Evolutionary conservation across 257 asterid species (phyloP).

Genomic region (Solanum tacnaense): DNA sequence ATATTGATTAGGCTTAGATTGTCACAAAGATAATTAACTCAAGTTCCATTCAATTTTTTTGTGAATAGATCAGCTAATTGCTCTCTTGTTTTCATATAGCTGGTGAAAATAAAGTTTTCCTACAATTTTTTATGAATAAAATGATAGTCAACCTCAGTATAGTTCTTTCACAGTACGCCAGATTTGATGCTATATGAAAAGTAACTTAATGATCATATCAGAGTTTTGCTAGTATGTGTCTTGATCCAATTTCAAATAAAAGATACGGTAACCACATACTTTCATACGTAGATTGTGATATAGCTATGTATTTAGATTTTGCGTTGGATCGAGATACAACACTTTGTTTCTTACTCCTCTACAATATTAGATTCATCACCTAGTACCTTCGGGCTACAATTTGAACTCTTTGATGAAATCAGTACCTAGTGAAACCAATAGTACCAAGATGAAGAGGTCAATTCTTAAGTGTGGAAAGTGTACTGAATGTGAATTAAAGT

Average conservation of each 20-base stretch:
- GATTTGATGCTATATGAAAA: background rate
- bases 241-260: background rate
- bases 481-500: no score
- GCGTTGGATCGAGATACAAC: background rate
- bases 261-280: background rate
- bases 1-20: background rate
- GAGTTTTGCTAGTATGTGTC: background rate
- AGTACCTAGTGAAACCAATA: no score
- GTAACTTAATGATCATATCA: no score
- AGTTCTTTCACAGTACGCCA: background rate
- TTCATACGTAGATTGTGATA: background rate
- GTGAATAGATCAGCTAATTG: background rate
- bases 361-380: no score
- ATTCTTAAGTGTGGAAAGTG: no score
- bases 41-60: background rate
- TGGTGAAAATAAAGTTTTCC: background rate
- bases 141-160: background rate
- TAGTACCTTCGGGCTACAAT: background rate
- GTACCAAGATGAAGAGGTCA: no score
- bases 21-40: background rate
- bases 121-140: background rate
- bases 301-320: background rate
- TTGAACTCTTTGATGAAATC: no score
- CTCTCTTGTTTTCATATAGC: background rate
- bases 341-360: background rate